Evolutionary conservation across 116 monocot genomes (phyloP), one percentile per base, ranked within the genome.

Genomic region (Iris pallida): DNA sequence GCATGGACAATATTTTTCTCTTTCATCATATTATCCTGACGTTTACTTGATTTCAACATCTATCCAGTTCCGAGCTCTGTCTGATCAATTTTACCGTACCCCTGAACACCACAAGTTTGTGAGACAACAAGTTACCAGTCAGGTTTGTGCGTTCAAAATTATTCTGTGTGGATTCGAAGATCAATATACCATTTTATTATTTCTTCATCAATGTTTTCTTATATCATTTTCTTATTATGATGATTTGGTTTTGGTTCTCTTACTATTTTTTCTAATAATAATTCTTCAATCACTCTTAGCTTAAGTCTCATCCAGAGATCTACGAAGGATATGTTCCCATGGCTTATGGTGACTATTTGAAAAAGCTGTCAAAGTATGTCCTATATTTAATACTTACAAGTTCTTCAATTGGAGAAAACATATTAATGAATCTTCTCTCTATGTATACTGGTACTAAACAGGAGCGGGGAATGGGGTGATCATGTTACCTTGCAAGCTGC

Each of bases 301-400:
- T 95, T 18, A 90, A 86, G 55, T 83, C 83, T 42, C 68, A 83
- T 51, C 81, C 83, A 46, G 95, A 88, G 43, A 80, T 86, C 61
- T 95, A 95, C 51, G 95, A 91, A 53, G 95, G 88, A 81, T 95
- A 95, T 86, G 95, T 95, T 69, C 88, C 95, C 12, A 95, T 95
- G 91, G 75, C 81, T 14, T 95, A 90, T 64, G 55, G 12, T 66
- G 87, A 95, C 51, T 95, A 95, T 76, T 71, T 95, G 72, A 76
- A 83, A 68, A 90, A 85, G 61, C 74, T 94, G 8, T 80, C 87
- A 30, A 82, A 61, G 93, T 87, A 86, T 47, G 69, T 15, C 60
- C 7, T 64, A 16, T 61, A 46, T 71, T 49, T 65, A 47, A 9
- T 8, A 10, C 9, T 1, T 42, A 15, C n/a, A 40, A 3, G 13